phyloP scores from a whole-genome alignment of 2,329 filamentous ascomycete species.

The Akanthomyces dipterigenus region DNA sequence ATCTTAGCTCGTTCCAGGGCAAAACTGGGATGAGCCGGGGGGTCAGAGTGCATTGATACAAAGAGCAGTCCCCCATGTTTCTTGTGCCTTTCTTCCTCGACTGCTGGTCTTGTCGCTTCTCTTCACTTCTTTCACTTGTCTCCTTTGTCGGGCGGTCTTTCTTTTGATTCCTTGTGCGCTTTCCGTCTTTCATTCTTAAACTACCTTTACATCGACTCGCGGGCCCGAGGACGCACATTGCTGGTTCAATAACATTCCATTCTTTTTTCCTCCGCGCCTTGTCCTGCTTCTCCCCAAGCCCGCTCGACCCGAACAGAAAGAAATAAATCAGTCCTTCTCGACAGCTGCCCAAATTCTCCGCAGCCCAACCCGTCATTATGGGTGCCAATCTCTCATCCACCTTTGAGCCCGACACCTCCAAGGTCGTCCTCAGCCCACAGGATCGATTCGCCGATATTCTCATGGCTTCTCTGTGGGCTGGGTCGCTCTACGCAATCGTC shows the following conservation, averaged over 20 bases:
- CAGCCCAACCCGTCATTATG: constrained; percentile 23
- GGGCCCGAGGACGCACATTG: constrained; percentile 9
- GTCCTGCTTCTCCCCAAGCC: not conserved
- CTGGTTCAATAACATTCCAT: constrained; percentile 7
- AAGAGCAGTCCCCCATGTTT: not conserved
- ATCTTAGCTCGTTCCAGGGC: constrained; percentile 7
- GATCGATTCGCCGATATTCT: constrained; percentile 27
- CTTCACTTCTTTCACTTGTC: not conserved
- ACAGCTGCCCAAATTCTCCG: not conserved
- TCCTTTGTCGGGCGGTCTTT: not conserved
- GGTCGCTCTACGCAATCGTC: constrained; percentile 30
- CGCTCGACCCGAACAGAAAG: too few species aligned
- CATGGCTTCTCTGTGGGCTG: constrained; percentile 28
- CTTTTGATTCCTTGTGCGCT: not conserved
- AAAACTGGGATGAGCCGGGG: constrained; percentile 1
- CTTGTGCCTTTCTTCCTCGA: not conserved
- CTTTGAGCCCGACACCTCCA: constrained; percentile 31
- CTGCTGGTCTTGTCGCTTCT: not conserved
- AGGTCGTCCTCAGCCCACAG: constrained; percentile 23
- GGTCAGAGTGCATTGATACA: not conserved
- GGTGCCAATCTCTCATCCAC: constrained; percentile 34
- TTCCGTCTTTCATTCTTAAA: not conserved
- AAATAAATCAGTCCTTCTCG: not conserved
- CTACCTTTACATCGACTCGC: not conserved
- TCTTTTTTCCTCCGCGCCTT: not conserved